These are phyloP conservation scores for Carex scoparia DNA, from an alignment of 176 grass and related monocot genomes.

Conservation along the genomic window DNA sequence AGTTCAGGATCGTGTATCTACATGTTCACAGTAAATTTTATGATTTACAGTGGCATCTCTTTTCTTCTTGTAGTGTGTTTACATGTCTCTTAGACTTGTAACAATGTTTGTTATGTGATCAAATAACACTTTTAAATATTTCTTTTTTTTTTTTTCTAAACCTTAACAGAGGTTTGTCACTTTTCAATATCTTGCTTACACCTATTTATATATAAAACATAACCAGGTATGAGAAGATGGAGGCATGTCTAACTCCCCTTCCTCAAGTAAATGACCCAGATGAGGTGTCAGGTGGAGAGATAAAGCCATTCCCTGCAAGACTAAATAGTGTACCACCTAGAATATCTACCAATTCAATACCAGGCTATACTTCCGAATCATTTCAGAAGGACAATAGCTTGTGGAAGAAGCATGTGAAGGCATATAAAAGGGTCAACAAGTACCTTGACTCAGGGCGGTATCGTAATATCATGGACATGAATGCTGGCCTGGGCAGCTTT, in stretches of 20 bases:
- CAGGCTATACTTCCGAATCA: constrained; percentile 52
- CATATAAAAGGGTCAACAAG: constrained; percentile 76
- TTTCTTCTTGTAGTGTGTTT: not conserved
- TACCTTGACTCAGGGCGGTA: constrained; percentile 67
- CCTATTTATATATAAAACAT: not conserved
- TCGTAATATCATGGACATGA: constrained; percentile 96
- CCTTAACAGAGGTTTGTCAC: no score
- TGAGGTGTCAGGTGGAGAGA: constrained; percentile 65
- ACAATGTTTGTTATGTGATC: not conserved
- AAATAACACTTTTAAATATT: not conserved
- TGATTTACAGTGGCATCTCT: not conserved
- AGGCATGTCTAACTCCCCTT: constrained; percentile 72
- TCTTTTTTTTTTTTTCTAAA: no score
- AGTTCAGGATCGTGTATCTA: not conserved
- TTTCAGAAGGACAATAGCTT: constrained; percentile 66
- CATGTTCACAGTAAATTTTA: not conserved
- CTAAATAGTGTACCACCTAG: constrained; percentile 76
- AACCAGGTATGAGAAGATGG: constrained; percentile 72
- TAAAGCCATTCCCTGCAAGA: constrained; percentile 67
- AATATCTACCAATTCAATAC: constrained; percentile 54
- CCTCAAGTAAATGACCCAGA: constrained; percentile 52
- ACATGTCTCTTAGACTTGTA: not conserved
- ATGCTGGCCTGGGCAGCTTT: constrained; percentile 66
- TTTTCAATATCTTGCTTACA: not conserved
- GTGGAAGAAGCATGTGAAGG: constrained; percentile 78